Conservation (phyloP, 139 green algal genomes). For the Ettlia oleoabundans region DNA sequence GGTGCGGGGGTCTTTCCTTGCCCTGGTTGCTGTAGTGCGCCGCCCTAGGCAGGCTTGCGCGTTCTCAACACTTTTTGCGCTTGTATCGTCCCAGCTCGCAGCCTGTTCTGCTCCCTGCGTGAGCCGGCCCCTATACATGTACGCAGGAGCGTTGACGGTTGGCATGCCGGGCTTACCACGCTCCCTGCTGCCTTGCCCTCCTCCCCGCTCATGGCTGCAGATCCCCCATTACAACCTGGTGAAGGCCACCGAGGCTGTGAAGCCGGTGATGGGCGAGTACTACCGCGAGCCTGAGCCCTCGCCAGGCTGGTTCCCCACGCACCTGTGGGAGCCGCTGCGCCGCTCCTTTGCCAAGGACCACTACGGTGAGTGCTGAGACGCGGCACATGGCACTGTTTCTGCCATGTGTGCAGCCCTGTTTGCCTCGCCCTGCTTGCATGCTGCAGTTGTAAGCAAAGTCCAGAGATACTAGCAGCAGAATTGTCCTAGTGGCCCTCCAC, state of each 20-base stretch:
- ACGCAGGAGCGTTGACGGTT: too few relatives aligned
- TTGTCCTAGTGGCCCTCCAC: background rate
- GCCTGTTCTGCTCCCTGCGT: too few relatives aligned
- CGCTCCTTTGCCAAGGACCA: slow-evolving; percentile 86
- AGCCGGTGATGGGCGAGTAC: slow-evolving; percentile 91
- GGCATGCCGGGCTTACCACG: too few relatives aligned
- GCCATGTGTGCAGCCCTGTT: too few relatives aligned
- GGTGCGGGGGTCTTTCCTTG: background rate
- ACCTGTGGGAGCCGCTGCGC: slow-evolving; percentile 81
- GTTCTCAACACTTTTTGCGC: too few relatives aligned
- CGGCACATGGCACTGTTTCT: too few relatives aligned
- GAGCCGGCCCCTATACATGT: too few relatives aligned
- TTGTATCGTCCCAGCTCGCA: too few relatives aligned
- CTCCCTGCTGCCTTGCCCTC: background rate
- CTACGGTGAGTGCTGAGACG: slow-evolving; percentile 73
- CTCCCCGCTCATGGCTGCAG: slow-evolving; percentile 27
- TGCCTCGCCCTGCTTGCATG: too few relatives aligned
- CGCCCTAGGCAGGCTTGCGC: too few relatives aligned
- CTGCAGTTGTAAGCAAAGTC: too few relatives aligned
- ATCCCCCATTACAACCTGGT: slow-evolving; percentile 96
- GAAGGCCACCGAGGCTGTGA: slow-evolving; percentile 89
- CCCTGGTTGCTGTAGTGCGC: background rate
- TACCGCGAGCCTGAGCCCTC: slow-evolving; percentile 75
- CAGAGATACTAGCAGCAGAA: too few relatives aligned
- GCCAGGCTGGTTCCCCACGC: slow-evolving; percentile 75